phyloP scores from a whole-genome alignment of 2,329 filamentous ascomycete genomes.

The Ilyonectria destructans region DNA sequence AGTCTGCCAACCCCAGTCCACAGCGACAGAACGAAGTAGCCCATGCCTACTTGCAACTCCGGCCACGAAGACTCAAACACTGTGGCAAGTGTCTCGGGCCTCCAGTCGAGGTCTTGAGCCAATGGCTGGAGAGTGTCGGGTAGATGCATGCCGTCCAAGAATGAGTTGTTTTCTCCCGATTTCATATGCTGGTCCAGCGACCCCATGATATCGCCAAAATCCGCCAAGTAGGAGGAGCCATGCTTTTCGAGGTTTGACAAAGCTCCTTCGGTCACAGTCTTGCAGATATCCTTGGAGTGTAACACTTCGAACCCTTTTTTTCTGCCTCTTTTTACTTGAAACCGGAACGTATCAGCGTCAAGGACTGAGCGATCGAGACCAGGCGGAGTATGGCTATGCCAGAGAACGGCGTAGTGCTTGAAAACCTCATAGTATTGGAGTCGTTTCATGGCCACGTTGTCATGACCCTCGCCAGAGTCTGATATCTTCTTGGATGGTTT shows the following conservation, averaged over 20 bases:
- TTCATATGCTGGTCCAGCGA: slow-evolving; percentile 15
- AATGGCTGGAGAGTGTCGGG: background rate
- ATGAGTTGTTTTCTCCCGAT: background rate
- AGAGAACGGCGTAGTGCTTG: slow-evolving; percentile 13
- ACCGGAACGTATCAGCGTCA: background rate
- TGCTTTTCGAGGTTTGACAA: background rate
- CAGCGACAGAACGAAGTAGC: slow-evolving; percentile 1
- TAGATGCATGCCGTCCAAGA: background rate
- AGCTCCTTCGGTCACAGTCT: background rate
- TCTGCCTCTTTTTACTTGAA: background rate
- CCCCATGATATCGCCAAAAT: slow-evolving; percentile 9
- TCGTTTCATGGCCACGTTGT: background rate
- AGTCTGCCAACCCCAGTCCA: slow-evolving; percentile 15
- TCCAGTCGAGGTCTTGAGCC: slow-evolving; percentile 5
- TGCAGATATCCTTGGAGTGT: background rate
- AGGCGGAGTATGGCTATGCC: background rate
- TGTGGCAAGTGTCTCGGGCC: background rate
- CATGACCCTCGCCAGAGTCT: background rate
- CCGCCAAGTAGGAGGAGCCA: slow-evolving; percentile 6
- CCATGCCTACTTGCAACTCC: slow-evolving; percentile 8
- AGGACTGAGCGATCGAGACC: background rate
- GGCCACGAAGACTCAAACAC: slow-evolving; percentile 12
- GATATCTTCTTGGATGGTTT: background rate
- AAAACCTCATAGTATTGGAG: slow-evolving; percentile 2
- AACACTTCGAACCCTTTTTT: background rate